These are phyloP conservation scores for Stachybotrys elegans DNA, from an alignment of 2,329 filamentous ascomycete species.

Conservation along the genomic window DNA sequence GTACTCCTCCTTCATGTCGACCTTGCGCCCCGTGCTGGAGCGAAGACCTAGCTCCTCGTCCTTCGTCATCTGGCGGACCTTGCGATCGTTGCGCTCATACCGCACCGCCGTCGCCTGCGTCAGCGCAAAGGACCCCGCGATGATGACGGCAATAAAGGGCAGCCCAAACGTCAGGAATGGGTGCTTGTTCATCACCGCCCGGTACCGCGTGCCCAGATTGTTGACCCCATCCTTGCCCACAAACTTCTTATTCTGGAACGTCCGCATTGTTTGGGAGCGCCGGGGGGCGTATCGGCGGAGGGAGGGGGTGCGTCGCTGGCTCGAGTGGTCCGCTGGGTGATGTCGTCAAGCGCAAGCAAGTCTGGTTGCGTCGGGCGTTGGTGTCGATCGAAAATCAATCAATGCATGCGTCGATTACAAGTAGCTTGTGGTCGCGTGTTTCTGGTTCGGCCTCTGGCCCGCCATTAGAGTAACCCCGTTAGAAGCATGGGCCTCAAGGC, in stretches of 20 bases:
- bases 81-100: conserved; percentile 89
- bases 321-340: too few relatives aligned
- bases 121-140: conserved; percentile 88
- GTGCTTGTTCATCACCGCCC: conserved; percentile 65
- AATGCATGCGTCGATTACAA: too few relatives aligned
- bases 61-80: conserved; percentile 76
- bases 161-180: conserved; percentile 93
- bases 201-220: conserved; percentile 71
- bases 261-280: conserved; percentile 29
- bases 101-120: conserved; percentile 90
- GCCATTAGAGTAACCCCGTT: too few relatives aligned
- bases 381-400: too few relatives aligned
- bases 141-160: conserved; percentile 84
- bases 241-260: conserved; percentile 69
- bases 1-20: conserved; percentile 82
- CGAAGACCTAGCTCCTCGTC: conserved; percentile 84
- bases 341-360: too few relatives aligned
- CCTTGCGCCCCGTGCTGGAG: conserved; percentile 61
- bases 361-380: too few relatives aligned
- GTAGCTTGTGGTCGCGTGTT: too few relatives aligned
- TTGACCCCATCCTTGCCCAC: conserved; percentile 60
- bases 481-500: too few relatives aligned
- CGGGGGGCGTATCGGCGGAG: too few relatives aligned
- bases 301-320: too few relatives aligned
- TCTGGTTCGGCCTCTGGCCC: too few relatives aligned